Conservation (phyloP, 495 filamentous ascomycete species). For the Xylaria venustula region DNA sequence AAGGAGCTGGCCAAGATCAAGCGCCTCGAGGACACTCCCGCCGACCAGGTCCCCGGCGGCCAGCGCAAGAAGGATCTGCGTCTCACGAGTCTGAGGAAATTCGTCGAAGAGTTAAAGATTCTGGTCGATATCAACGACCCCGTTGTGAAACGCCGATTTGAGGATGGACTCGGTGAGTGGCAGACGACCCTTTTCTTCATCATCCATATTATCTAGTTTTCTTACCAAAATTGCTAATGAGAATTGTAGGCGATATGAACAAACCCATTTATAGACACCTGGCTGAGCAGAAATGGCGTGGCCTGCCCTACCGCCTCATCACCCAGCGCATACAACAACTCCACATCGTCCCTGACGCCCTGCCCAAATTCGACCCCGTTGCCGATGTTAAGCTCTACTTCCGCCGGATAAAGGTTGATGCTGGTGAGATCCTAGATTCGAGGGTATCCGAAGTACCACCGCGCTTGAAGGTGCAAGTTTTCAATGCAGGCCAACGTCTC, state of each 20-base stretch:
- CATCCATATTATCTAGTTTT: not conserved
- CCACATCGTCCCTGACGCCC: conserved; percentile 87
- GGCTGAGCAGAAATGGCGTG: conserved; percentile 81
- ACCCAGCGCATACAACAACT: conserved; percentile 87
- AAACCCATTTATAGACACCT: conserved; percentile 95
- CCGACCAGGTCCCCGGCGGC: conserved; percentile 57
- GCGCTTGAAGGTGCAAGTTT: conserved; percentile 78
- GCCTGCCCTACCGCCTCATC: conserved; percentile 67
- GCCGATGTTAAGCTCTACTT: conserved; percentile 81
- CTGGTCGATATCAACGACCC: conserved; percentile 95
- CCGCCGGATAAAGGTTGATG: conserved; percentile 59
- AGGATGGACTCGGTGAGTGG: conserved; percentile 79
- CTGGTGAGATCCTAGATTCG: conserved; percentile 77
- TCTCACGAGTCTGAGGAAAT: conserved; percentile 65
- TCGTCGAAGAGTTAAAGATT: conserved; percentile 82
- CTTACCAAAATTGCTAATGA: conserved; percentile 17
- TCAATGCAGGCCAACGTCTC: conserved; percentile 75
- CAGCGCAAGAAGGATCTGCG: conserved; percentile 61
- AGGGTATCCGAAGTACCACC: conserved; percentile 65
- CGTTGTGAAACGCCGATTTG: conserved; percentile 87
- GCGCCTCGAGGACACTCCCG: conserved; percentile 55
- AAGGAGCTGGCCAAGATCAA: conserved; percentile 58
- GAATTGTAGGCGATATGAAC: conserved; percentile 76
- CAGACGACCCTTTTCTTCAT: not conserved
- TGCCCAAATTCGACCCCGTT: conserved; percentile 76